A percentile compares a stretch with the other conserved stretches of the same genome.
Conservation (phyloP, 495 filamentous ascomycete species). For the Aeminium ludgeri region DNA sequence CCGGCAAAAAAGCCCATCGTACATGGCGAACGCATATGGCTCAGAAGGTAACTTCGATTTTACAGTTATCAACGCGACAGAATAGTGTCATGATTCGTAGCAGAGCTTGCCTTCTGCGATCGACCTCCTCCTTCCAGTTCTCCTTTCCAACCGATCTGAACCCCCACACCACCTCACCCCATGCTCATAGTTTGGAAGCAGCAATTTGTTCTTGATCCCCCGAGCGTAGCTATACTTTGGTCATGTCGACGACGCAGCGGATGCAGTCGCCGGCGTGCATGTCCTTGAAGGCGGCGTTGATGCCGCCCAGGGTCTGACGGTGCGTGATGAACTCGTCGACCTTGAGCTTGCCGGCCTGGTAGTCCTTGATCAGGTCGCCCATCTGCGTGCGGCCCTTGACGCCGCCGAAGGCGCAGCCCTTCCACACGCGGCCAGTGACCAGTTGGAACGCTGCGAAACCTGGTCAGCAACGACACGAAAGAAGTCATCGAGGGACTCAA, state of each 20-base stretch:
- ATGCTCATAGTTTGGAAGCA: too few relatives aligned
- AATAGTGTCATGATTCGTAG: too few relatives aligned
- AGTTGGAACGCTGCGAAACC: slow-evolving; percentile 75
- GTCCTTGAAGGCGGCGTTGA: slow-evolving; percentile 77
- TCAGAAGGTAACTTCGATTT: too few relatives aligned
- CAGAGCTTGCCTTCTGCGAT: too few relatives aligned
- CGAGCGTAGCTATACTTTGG: slow-evolving; percentile 17
- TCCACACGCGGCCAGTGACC: slow-evolving; percentile 94
- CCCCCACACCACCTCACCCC: too few relatives aligned
- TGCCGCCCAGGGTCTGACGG: slow-evolving; percentile 58
- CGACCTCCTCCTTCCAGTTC: too few relatives aligned
- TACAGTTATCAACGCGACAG: too few relatives aligned
- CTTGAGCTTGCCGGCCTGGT: slow-evolving; percentile 78
- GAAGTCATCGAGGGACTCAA: slow-evolving; percentile 16
- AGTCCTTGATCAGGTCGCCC: slow-evolving; percentile 75
- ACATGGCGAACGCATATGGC: too few relatives aligned
- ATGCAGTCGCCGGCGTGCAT: slow-evolving; percentile 98
- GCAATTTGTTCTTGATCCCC: not conserved
- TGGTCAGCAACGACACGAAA: slow-evolving; percentile 10
- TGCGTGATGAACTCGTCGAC: slow-evolving; percentile 99
- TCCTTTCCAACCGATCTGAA: too few relatives aligned
- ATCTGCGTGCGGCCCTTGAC: slow-evolving; percentile 95
- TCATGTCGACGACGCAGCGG: slow-evolving; percentile 59
- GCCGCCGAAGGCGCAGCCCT: slow-evolving; percentile 91
- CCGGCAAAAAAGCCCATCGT: too few relatives aligned